Evolutionary conservation across 1,284 basidiomycete species (phyloP).

Genomic region (Peniophora sp.): DNA sequence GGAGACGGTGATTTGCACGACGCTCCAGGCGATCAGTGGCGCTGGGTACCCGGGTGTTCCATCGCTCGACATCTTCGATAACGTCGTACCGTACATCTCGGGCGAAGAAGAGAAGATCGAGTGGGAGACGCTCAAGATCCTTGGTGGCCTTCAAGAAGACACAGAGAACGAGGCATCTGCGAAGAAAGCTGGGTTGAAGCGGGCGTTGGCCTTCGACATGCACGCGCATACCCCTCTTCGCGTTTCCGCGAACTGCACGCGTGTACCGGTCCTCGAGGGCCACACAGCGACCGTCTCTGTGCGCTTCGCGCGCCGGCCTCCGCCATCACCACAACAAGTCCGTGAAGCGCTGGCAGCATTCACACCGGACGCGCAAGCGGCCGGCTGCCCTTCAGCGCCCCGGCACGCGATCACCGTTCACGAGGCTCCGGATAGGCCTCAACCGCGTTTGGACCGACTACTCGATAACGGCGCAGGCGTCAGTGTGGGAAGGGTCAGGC

Average conservation of each 20-base stretch:
- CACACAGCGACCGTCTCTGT: slow-evolving; percentile 87
- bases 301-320: slow-evolving; percentile 73
- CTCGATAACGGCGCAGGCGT: slow-evolving; percentile 91
- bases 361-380: slow-evolving; percentile 72
- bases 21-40: slow-evolving; percentile 97
- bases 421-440: slow-evolving; percentile 89
- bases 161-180: slow-evolving; percentile 32
- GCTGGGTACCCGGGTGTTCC: slow-evolving; percentile 95
- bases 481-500: slow-evolving; percentile 84
- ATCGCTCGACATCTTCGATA: slow-evolving; percentile 90
- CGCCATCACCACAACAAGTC: slow-evolving; percentile 85
- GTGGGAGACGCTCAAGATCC: slow-evolving; percentile 96
- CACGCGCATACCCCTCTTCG: slow-evolving; percentile 74
- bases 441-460: slow-evolving; percentile 89
- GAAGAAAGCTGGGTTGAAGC: slow-evolving; percentile 6
- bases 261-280: slow-evolving; percentile 90
- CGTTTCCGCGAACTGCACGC: slow-evolving; percentile 87
- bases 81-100: slow-evolving; percentile 90
- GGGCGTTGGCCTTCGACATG: slow-evolving; percentile 69
- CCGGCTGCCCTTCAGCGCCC: slow-evolving; percentile 84
- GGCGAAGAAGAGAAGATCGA: slow-evolving; percentile 99
- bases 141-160: slow-evolving; percentile 65
- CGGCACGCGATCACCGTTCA: slow-evolving; percentile 85
- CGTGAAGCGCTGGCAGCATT: slow-evolving; percentile 74
- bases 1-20: slow-evolving; percentile 86